Evolutionary conservation across 306 rosid species (phyloP).

Genomic region (Malus sylvestris): DNA sequence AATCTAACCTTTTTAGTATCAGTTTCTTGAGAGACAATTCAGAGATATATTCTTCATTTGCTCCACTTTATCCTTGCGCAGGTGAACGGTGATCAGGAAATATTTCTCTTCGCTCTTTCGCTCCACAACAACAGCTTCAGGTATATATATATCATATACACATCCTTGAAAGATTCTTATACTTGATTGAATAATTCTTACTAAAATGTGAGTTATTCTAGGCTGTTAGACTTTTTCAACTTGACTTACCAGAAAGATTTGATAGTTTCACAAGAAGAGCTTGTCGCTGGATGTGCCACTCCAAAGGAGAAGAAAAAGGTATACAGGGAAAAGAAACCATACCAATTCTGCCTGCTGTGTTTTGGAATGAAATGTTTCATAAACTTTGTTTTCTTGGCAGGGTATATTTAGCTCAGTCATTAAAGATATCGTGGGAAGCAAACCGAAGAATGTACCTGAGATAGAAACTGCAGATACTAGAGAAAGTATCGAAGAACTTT

Average conservation of each 20-base stretch:
- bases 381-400: conserved; percentile 22
- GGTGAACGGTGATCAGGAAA: conserved; percentile 80
- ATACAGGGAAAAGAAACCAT: background rate
- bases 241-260: conserved; percentile 46
- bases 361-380: background rate
- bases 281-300: conserved; percentile 13
- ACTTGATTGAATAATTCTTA: background rate
- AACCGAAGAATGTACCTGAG: conserved; percentile 46
- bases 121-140: conserved; percentile 52
- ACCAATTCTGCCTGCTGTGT: background rate
- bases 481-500: conserved; percentile 54
- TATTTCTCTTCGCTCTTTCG: conserved; percentile 48
- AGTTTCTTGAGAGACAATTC: background rate
- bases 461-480: conserved; percentile 48
- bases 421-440: conserved; percentile 71
- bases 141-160: conserved; percentile 27
- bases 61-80: conserved; percentile 18
- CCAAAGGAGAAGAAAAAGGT: conserved; percentile 87
- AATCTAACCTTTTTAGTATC: background rate
- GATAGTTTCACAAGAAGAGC: conserved; percentile 37
- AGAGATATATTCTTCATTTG: background rate
- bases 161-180: background rate
- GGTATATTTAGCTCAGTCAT: conserved; percentile 72
- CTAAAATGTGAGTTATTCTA: conserved; percentile 16
- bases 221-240: conserved; percentile 56